These are phyloP conservation scores for Zygoascus biomembranicola DNA, from an alignment of 805 yeast species.

Conservation along the genomic window DNA sequence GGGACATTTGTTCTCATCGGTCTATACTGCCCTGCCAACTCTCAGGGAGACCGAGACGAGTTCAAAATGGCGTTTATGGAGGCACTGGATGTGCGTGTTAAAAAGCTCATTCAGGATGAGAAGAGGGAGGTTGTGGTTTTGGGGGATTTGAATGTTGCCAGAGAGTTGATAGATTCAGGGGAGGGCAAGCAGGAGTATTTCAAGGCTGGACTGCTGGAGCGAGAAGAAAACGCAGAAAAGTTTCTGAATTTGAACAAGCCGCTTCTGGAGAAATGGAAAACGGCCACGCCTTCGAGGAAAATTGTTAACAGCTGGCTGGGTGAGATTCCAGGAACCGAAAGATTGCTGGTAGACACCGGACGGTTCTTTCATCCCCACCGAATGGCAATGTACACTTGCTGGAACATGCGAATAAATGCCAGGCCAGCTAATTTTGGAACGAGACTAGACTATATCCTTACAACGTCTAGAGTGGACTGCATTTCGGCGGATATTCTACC, in stretches of 20 bases:
- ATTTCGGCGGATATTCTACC: constrained; percentile 56
- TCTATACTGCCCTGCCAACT: constrained; percentile 87
- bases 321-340: constrained; percentile 16
- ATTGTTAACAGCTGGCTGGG: constrained; percentile 40
- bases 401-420: constrained; percentile 75
- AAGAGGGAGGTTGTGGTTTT: constrained; percentile 69
- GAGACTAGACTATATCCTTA: constrained; percentile 69
- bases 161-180: constrained; percentile 78
- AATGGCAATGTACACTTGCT: constrained; percentile 72
- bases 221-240: constrained; percentile 9
- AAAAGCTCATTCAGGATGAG: constrained; percentile 37
- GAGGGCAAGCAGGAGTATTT: constrained; percentile 46
- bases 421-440: constrained; percentile 84
- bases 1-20: constrained; percentile 39
- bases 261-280: constrained; percentile 30
- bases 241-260: constrained; percentile 33
- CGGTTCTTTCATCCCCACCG: constrained; percentile 44
- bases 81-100: constrained; percentile 52
- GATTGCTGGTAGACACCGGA: constrained; percentile 17
- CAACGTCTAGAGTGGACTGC: constrained; percentile 35
- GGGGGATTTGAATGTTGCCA: constrained; percentile 84
- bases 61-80: constrained; percentile 52
- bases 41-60: constrained; percentile 45
- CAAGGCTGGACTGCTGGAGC: constrained; percentile 20
- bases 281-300: constrained; percentile 35